Base-by-base conservation (phyloP, 75 land plant species). In the Gnetum montanum region DNA sequence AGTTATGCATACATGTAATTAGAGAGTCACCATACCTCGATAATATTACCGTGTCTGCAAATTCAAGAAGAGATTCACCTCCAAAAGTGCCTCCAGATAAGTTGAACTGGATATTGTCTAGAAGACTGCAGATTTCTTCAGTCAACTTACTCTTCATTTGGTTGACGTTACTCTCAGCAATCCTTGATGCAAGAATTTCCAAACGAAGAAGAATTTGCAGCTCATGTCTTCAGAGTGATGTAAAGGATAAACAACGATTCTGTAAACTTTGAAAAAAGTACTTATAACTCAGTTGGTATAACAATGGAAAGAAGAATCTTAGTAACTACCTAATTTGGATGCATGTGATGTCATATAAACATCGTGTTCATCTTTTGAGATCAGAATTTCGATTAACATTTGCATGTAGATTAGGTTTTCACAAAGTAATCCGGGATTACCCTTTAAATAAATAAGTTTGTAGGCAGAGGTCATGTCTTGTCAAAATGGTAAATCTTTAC, bases 171-270 rank as follows among this genome's bases (percentile, higher is more conserved):
- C 61, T 28, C 8, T 12, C 44, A 31, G 60, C 55, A 51, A 57
- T n/a, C 33, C 43, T 64, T 44, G 81, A 74, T 16, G 43, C 56
- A 8, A 86, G 62, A 26, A 90, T 79, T 65, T 90, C 96, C 86
- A 90, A 77, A 11, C 91, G 71, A 66, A 90, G 78, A 11, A 79
- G 64, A 3, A 90, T 81, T 58, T 90, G 96, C 62, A 86, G 44
- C 51, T 90, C 84, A 70, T 83, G 73, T 69, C 93, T 88, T 31
- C 23, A n/a, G n/a, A n/a, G n/a, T n/a, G n/a, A n/a, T n/a, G n/a
- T n/a, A n/a, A n/a, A n/a, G n/a, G n/a, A n/a, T n/a, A n/a, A n/a
- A n/a, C n/a, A n/a, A n/a, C n/a, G n/a, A n/a, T n/a, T n/a, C n/a
- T n/a, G n/a, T n/a, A n/a, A n/a, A n/a, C n/a, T n/a, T n/a, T n/a